Base-by-base conservation (phyloP, 2,329 filamentous ascomycete genomes). In the Ceratocystis cubensis region DNA sequence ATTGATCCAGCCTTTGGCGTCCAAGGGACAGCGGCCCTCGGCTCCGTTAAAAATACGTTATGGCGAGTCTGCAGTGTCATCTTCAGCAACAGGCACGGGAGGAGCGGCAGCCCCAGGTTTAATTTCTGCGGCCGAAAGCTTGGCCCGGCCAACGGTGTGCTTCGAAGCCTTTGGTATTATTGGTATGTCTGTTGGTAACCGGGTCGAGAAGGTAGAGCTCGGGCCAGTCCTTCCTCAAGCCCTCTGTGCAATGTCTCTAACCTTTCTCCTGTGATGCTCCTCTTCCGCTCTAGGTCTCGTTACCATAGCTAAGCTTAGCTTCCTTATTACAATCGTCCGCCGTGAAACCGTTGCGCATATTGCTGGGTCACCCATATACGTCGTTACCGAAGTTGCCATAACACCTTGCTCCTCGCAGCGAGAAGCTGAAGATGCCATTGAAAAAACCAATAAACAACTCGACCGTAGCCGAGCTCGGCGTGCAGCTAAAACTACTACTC, bases 321-420 rank as follows among this genome's bases (percentile, higher is more conserved):
- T 93, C 75, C 82, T 99, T 5, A 83, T 99, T 67, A 88, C 90
- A 10, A 95, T 99, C 72, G 91, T 88, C 25, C 84, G 86, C 67
- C 88, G 93, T 61, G 84, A 95, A 72, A 89, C 96, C 74, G 91
- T 97, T 63, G 94, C 94, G 2, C 87, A 92, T 70, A 85, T 97
- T 63, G 85, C 87, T 70, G 91, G 90, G 5, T 86, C 84, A 66
- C 87, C 92, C 0, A 80, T 97, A 66, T 99, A 95, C 75, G 86
- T 91, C 48, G 84, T 96, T 68, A 94, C 88, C 56, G 90, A 95
- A 71, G 89, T 97, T 41, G 88, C 91, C 5, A 79, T 97, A n/a
- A 96, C 96, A 5, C 94, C 94, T 0, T 85, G 94, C 65, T 84
- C 86, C 1, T 93, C 88, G 5, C 87, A 87, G 71, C 74, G 76